Base-by-base conservation (phyloP, 352 stramenopile genomes). In the Elongisporangium senticosum region DNA sequence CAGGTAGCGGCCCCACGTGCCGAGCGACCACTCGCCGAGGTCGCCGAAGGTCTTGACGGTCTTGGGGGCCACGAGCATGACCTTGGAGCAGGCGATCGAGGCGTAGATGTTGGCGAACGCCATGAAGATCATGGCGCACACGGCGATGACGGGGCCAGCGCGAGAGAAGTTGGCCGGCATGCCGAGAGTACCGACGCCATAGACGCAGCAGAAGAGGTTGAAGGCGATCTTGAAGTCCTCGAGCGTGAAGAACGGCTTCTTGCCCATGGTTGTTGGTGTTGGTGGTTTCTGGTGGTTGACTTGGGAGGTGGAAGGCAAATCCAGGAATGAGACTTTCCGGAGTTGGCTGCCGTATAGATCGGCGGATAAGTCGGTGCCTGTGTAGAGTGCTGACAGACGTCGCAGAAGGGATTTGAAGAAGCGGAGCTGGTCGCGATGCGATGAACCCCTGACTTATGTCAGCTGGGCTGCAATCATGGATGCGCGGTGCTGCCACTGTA, bases 101-200 rank as follows among this genome's bases (percentile, higher is more conserved):
- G 75, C 67, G 60, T 83, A 85, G 23, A 77, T 71, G 62, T 85
- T 85, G 59, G 71, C 70, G 55, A 79, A 79, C 20, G 72, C 72
- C 72, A 84, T 84, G 60, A 80, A 85, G 3, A 72, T 53, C 37
- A 81, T 51, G 2, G 76, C 76, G 33, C 73, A 62, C 4, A 64
- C 63, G 13, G 76, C 76, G 51, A 68, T 68, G 43, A 68, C n/a
- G 1, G 75, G 75, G 10, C 75, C 75, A 20, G 75, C 73, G 11
- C 65, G 65, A 7, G 65, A 69, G 28, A 75, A 86, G 51, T 84
- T 86, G 47, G 65, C 56, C 4, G 76, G 74, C 68, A 86, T 83
- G 20, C 69, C 62, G n/a, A 86, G 71, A 15, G 76, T 78, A 20
- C 76, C 76, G 55, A 86, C 77, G 11, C 75, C 75, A 26, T 61